These are phyloP conservation scores for Aegilops umbellulata DNA, from an alignment of 176 grass and related monocot species.

Conservation along the genomic window DNA sequence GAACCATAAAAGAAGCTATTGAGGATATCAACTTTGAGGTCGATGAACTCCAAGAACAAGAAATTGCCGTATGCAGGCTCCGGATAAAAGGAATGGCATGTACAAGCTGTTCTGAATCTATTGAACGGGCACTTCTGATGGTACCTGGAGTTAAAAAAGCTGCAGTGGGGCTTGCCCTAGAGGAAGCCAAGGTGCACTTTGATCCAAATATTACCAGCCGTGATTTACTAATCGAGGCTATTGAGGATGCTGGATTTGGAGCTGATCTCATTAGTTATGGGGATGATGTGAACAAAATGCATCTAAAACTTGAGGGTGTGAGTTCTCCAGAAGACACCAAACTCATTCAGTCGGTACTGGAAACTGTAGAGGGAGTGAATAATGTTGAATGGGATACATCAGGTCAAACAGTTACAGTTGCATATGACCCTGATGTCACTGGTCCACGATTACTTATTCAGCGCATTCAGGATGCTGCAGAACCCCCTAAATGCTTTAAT, in stretches of 20 bases:
- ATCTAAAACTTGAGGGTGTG: conserved; percentile 80
- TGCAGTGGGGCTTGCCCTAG: conserved; percentile 83
- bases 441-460: conserved; percentile 89
- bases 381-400: conserved; percentile 62
- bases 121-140: conserved; percentile 78
- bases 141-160: conserved; percentile 92
- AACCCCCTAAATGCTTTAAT: conserved; percentile 51
- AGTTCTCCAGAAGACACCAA: conserved; percentile 57
- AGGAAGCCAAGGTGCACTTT: conserved; percentile 98
- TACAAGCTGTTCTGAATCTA: conserved; percentile 94
- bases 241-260: conserved; percentile 96
- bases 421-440: conserved; percentile 88
- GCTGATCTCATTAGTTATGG: conserved; percentile 81
- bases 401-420: conserved; percentile 58
- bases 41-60: conserved; percentile 76
- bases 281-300: conserved; percentile 84
- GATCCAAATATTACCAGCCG: conserved; percentile 74
- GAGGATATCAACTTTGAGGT: conserved; percentile 72
- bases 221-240: conserved; percentile 64
- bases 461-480: conserved; percentile 60
- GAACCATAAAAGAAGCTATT: conserved; percentile 76
- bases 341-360: conserved; percentile 69
- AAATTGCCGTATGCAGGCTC: conserved; percentile 84
- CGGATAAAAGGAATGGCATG: conserved; percentile 98
- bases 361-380: conserved; percentile 68